These are phyloP conservation scores for Fragaria iinumae DNA, from an alignment of 306 rosid species.

Conservation along the genomic window DNA sequence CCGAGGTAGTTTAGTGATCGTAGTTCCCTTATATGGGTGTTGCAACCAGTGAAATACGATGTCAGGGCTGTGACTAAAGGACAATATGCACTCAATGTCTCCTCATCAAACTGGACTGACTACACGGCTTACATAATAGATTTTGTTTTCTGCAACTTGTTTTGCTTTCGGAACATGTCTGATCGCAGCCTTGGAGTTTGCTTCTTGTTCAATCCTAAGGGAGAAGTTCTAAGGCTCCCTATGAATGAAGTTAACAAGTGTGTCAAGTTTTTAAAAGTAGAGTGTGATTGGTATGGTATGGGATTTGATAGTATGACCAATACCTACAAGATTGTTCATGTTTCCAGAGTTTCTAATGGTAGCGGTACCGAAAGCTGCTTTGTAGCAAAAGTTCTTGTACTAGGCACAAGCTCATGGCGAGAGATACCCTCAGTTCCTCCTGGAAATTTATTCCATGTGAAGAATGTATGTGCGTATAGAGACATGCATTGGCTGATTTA, in stretches of 20 bases:
- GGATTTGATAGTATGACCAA: neutral
- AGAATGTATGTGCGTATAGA: neutral
- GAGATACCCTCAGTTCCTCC: neutral
- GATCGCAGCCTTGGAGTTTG: neutral
- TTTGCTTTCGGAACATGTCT: neutral
- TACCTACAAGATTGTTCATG: neutral
- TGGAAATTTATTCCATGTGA: neutral
- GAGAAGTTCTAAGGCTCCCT: conserved; percentile 5
- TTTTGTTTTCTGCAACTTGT: neutral
- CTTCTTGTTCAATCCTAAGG: neutral
- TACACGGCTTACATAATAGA: neutral
- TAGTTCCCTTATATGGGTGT: neutral
- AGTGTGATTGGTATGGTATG: neutral
- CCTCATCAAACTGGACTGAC: neutral
- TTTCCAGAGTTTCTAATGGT: neutral
- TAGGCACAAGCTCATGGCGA: neutral
- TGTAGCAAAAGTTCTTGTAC: neutral
- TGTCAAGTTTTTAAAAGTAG: neutral
- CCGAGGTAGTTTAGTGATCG: neutral
- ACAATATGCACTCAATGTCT: neutral
- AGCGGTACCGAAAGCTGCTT: neutral
- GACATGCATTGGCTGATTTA: neutral
- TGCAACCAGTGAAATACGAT: neutral
- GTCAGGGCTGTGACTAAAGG: neutral
- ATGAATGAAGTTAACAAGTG: neutral